These are phyloP conservation scores for Suillus ampliporus DNA, from an alignment of 768 basidiomycete genomes.

Conservation along the genomic window DNA sequence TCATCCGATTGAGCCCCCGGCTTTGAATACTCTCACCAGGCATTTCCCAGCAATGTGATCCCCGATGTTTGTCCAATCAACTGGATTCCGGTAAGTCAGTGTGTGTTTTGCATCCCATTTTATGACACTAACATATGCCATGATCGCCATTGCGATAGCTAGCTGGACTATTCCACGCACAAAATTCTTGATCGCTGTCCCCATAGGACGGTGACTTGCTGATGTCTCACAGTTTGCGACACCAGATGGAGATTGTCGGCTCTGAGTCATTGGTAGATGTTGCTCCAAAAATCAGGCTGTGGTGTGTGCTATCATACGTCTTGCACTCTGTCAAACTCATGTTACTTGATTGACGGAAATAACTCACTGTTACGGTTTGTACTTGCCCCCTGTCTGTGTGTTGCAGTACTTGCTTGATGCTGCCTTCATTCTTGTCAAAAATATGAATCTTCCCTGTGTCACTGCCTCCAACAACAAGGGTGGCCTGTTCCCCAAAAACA, in stretches of 20 bases:
- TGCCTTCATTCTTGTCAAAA: not conserved
- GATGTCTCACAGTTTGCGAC: not conserved
- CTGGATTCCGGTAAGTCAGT: not conserved
- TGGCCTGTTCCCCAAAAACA: not conserved
- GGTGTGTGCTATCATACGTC: not conserved
- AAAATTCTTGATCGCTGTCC: not conserved
- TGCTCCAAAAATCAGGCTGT: constrained; percentile 1
- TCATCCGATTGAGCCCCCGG: not conserved
- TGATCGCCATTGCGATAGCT: not conserved
- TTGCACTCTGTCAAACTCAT: not conserved
- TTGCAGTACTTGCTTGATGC: not conserved
- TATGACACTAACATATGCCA: not conserved
- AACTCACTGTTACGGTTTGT: not conserved
- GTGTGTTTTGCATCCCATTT: not conserved
- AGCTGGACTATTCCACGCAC: not conserved
- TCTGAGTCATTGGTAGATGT: not conserved
- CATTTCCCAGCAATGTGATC: not conserved
- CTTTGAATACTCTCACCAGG: not conserved
- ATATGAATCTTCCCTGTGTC: not conserved
- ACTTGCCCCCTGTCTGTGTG: not conserved
- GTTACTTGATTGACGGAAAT: not conserved
- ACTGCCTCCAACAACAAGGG: not conserved
- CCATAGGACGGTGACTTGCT: not conserved
- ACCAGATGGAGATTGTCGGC: not conserved
- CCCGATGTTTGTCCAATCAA: not conserved